Evolutionary conservation across 2,329 filamentous ascomycete genomes (phyloP), one percentile per base, ranked within the genome.

Genomic region (Boeremia exigua): DNA sequence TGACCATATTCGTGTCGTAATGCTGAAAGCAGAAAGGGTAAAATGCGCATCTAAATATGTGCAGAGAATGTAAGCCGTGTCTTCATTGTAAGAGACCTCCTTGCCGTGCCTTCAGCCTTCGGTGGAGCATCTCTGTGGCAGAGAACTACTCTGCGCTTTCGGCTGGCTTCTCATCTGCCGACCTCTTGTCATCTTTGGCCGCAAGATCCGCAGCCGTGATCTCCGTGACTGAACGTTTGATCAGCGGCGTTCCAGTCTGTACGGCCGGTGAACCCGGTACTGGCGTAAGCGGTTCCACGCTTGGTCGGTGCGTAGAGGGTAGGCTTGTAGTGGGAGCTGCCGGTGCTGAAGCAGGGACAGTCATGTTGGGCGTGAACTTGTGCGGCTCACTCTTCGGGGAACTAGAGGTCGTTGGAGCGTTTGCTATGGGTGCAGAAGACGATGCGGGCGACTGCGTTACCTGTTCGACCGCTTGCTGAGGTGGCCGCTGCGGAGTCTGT

Each of bases 251-350:
- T 8, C 65, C 63, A n/a, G 58, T 68, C 36, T 65, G 66, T 8
- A 70, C 57, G 6, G 70, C 69, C 30, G 72, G 72, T 9, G 71
- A 73, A 8, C 72, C 71, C 23, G 72, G 71, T 3, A 74, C 67
- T 3, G 72, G 72, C 3, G 72, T 75, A 2, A 75, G 63, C 2
- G 72, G 72, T 58, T 75, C 72, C 2, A 75, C 72, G 40, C 71
- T 75, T 3, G 72, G 72, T 12, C 72, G 58, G 37, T 67, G 65
- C 17, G 66, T 60, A 29, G 67, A 44, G 1, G 61, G 56, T 28
- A 62, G 49, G 12, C 56, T 50, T 4, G 58, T 40, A 15, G 48
- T 51, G 28, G 58, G 23, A 14, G 44, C 34, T 19, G 59, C 42
- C 14, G 59, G 53, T 14, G 55, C 56, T 11, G 61, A 53, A 14